phyloP scores from a whole-genome alignment of 495 filamentous ascomycete species.

The Aspergillus olivimuriae region DNA sequence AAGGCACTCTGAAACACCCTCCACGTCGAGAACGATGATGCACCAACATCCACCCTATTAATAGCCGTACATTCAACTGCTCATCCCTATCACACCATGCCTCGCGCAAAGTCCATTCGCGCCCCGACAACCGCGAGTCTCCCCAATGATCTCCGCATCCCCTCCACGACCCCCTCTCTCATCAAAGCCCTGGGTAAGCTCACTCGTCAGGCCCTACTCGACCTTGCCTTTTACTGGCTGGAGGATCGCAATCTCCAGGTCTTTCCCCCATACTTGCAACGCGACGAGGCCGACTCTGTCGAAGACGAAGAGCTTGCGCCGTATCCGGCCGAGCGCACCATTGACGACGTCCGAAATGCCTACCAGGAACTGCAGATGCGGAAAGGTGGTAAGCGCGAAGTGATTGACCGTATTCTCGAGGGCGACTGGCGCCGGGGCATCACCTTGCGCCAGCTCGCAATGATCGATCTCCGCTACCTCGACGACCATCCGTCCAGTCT shows the following conservation, averaged over 20 bases:
- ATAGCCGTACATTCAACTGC: no score
- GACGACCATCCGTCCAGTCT: constrained; percentile 66
- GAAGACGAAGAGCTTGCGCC: constrained; percentile 43
- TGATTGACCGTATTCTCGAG: constrained; percentile 68
- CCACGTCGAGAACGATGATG: not conserved
- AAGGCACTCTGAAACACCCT: no score
- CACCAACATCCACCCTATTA: not conserved
- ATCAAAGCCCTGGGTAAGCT: constrained; percentile 60
- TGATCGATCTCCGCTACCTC: constrained; percentile 72
- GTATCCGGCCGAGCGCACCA: constrained; percentile 55
- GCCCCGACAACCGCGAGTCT: constrained; percentile 45
- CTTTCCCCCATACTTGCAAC: constrained; percentile 39
- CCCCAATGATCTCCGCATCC: constrained; percentile 51
- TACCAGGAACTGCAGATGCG: constrained; percentile 50
- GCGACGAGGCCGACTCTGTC: constrained; percentile 13
- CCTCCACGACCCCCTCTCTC: constrained; percentile 56
- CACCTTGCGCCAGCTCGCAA: constrained; percentile 70
- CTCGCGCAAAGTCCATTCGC: constrained; percentile 35
- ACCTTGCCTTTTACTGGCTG: constrained; percentile 69
- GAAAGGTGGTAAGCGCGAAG: constrained; percentile 67
- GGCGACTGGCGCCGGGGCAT: constrained; percentile 80
- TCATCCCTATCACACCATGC: constrained; percentile 22
- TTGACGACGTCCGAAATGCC: constrained; percentile 54
- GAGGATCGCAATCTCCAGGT: constrained; percentile 51
- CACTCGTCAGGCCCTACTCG: constrained; percentile 61